Conservation (phyloP, 2,329 filamentous ascomycete species). For the Penicillium sp. region DNA sequence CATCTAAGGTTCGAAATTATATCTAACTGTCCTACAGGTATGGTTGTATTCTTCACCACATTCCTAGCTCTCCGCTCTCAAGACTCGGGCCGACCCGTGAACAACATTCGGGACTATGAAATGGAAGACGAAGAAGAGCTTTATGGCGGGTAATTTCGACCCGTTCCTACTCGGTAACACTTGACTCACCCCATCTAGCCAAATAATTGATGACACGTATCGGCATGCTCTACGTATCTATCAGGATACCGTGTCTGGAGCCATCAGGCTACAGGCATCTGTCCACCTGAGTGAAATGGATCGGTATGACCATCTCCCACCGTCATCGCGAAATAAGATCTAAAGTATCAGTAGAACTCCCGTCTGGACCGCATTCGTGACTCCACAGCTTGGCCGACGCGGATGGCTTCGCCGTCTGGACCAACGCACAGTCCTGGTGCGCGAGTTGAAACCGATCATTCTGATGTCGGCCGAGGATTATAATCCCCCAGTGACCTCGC, state of each 20-base stretch:
- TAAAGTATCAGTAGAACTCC: constrained; percentile 43
- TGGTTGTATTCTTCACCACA: constrained; percentile 58
- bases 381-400: constrained; percentile 45
- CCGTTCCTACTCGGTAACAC: not conserved
- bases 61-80: constrained; percentile 59
- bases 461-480: constrained; percentile 52
- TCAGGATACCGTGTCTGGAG: constrained; percentile 50
- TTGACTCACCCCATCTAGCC: constrained; percentile 33
- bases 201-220: constrained; percentile 53
- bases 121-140: constrained; percentile 48
- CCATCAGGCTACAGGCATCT: constrained; percentile 57
- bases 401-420: constrained; percentile 49
- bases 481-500: constrained; percentile 34
- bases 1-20: not conserved
- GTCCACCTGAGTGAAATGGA: constrained; percentile 53
- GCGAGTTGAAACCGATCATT: constrained; percentile 52
- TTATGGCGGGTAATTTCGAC: constrained; percentile 48
- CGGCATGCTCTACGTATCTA: constrained; percentile 56
- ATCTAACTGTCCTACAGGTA: constrained; percentile 34
- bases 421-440: constrained; percentile 47
- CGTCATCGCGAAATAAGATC: not conserved
- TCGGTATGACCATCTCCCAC: constrained; percentile 32
- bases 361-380: constrained; percentile 61
- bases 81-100: constrained; percentile 44
- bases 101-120: constrained; percentile 49